phyloP scores from a whole-genome alignment of 1,139 yeast species.

The Saccharomyces pastorianus region DNA sequence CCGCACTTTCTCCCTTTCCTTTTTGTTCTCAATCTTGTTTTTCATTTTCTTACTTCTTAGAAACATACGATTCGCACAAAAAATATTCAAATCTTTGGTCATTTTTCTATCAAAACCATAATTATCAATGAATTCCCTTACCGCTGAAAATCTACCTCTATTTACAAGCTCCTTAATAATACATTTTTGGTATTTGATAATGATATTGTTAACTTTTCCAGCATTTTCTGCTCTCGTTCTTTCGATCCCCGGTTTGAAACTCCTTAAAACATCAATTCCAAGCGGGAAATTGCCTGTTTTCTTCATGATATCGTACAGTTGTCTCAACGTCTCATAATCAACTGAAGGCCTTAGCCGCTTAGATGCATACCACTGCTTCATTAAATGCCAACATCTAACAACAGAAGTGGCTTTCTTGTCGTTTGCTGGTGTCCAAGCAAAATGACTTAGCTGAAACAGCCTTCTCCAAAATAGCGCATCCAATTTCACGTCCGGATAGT shows the following conservation, averaged over 20 bases:
- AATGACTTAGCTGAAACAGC: slow-evolving; percentile 16
- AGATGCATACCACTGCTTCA: slow-evolving; percentile 19
- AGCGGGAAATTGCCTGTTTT: slow-evolving; percentile 12
- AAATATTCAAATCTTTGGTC: background rate
- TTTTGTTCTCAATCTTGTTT: slow-evolving; percentile 12
- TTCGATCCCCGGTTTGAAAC: slow-evolving; percentile 5
- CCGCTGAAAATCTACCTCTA: background rate
- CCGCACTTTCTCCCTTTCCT: slow-evolving; percentile 6
- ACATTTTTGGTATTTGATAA: background rate
- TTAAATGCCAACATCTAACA: slow-evolving; percentile 14
- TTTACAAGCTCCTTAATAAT: background rate
- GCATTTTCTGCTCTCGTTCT: background rate
- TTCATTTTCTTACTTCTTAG: slow-evolving; percentile 3
- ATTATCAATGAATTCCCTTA: background rate
- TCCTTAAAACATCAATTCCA: slow-evolving; percentile 17
- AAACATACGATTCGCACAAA: background rate
- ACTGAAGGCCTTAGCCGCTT: slow-evolving; percentile 11
- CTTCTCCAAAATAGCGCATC: slow-evolving; percentile 23
- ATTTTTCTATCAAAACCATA: background rate
- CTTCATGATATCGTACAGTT: slow-evolving; percentile 7
- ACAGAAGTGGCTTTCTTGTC: slow-evolving; percentile 12
- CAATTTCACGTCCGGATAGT: slow-evolving; percentile 18
- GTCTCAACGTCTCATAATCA: slow-evolving; percentile 12
- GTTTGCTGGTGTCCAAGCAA: slow-evolving; percentile 9
- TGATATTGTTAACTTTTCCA: background rate